Evolutionary conservation across 768 basidiomycete genomes (phyloP), one percentile per base, ranked within the genome.

Genomic region (Boletus edulis): DNA sequence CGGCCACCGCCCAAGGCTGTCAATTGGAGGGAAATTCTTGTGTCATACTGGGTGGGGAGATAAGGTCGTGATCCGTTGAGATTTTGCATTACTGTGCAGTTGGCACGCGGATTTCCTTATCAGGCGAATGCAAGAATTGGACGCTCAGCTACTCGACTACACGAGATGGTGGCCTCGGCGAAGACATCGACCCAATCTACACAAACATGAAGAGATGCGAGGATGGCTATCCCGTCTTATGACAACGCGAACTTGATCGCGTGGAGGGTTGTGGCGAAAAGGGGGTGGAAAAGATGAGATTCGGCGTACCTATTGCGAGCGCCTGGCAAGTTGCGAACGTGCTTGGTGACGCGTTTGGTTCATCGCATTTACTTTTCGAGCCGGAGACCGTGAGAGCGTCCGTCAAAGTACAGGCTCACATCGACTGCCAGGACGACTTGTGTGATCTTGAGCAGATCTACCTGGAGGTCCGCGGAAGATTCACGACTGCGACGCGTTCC

Each of bases 401-500:
- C 38, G 27, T 41, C 38, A 51, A 32, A 35, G 31, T 2, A 37
- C 27, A 55, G 58, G 64, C 38, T 52, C 22, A 11, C 56, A 65
- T 57, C 55, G 57, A 66, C 41, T 48, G 56, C 46, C 32, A 62
- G 66, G 58, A 63, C 50, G 58, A 63, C 57, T 40, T 46, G 35
- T 6, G 49, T 61, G 53, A 66, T 68, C 67, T 60, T 8, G 55
- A 45, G 39, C 2, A 64, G 57, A 63, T 68, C 67, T 67, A 50
- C 55, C 54, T 59, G 59, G 64, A 67, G 44, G 67, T 67, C 66
- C 66, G 66, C 66, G 66, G 66, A 61, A 67, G 67, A 67, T 69
- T 67, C 66, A 69, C 66, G 55, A 35, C 39, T 52, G 58, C 51
- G 64, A 68, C 61, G 49, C 54, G 59, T 38, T 55, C 44, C 66